Base-by-base conservation (phyloP, 768 basidiomycete species). In the Sistotremastrum niveocremeum region DNA sequence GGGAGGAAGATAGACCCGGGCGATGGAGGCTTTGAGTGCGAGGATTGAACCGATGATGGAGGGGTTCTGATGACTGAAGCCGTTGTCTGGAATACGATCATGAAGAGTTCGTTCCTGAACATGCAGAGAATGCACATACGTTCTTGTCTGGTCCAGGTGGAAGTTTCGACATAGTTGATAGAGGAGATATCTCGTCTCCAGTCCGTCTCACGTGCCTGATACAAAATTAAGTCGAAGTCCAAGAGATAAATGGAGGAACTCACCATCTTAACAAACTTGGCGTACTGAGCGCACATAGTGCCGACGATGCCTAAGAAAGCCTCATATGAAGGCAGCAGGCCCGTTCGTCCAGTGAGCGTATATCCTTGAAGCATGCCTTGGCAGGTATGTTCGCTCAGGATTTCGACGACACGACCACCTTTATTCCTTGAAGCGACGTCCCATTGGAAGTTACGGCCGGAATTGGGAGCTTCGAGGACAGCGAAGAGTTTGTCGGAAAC, bases 301-400 rank as follows among this genome's bases (percentile, higher is more conserved):
- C 83, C 80, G 31, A 91, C 62, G 60, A 91, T 91, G 39, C 87
- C 87, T 39, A 91, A 67, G 73, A 94, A 95, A 0, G 86, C 82
- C 59, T 94, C 90, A 60, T 94, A 91, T 31, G 78, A 81, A 2
- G 90, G 88, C 74, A 94, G 87, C 34, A 93, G 67, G 8, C 77
- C 88, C 0, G 81, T 83, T 37, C 81, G 70, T 6, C 90, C 90
- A 0, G 90, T 91, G 40, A 95, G 74, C 5, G 87, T 89, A 62
- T 93, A 93, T 2, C 90, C 89, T 62, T 95, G 86, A 8, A 93
- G 67, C 81, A 89, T 89, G 29, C 83, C 87, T 58, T 90, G 84
- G 53, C 84, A 84, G 7, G 84, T 87, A 56, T 90, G 87, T 56
- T 88, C 86, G 5, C 82, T 86, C 11, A 93, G 76, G 46, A 91